These are phyloP conservation scores for Centella asiatica DNA, from an alignment of 129 eudicot species.

Conservation along the genomic window DNA sequence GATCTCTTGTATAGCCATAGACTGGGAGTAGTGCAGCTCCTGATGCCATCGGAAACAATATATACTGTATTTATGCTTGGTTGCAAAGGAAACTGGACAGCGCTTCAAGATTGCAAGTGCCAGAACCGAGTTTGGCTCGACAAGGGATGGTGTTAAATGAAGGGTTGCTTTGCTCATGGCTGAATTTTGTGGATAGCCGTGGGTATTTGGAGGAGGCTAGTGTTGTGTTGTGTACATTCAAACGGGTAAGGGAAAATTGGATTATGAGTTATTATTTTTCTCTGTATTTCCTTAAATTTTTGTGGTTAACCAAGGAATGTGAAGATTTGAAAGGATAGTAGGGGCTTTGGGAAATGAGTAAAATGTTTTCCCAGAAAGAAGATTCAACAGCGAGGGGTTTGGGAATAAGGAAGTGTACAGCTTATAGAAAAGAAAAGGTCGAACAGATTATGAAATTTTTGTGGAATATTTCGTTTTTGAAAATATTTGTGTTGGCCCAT, in stretches of 20 bases:
- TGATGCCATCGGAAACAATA: neutral
- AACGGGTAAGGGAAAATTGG: constrained; percentile 25
- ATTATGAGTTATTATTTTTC: constrained; percentile 19
- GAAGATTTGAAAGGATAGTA: constrained; percentile 30
- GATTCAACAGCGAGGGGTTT: constrained; percentile 21
- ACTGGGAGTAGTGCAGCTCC: neutral
- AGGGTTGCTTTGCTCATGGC: constrained; percentile 19
- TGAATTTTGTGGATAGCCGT: constrained; percentile 42
- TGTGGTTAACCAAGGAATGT: constrained; percentile 42
- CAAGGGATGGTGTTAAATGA: neutral
- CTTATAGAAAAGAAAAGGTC: constrained; percentile 35
- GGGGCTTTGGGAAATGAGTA: constrained; percentile 23
- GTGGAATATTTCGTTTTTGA: constrained; percentile 25
- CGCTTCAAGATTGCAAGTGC: neutral
- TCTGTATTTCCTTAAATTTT: constrained; percentile 29
- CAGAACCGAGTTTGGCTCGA: neutral
- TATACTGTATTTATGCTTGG: neutral
- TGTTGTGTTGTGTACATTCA: constrained; percentile 38
- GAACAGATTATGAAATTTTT: constrained; percentile 26
- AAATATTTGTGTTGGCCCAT: neutral
- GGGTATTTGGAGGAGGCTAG: constrained; percentile 9
- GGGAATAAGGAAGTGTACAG: constrained; percentile 74
- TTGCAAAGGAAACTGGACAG: neutral
- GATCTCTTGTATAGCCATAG: neutral
- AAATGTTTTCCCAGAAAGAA: constrained; percentile 22